phyloP scores from a whole-genome alignment of 108 stramenopile genomes.

The Fistulifera solaris region DNA sequence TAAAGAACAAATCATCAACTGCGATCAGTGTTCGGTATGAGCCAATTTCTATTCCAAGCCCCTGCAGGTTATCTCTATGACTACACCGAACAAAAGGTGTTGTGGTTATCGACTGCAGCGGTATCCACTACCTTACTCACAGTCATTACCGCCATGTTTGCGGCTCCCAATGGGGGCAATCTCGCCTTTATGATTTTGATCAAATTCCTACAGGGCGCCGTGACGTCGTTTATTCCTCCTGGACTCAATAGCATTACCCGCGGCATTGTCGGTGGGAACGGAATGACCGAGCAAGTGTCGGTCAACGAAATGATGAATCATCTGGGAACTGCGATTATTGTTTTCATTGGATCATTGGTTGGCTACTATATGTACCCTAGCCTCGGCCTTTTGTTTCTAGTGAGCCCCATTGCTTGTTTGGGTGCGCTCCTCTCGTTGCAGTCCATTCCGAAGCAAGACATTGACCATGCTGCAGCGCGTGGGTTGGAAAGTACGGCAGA shows the following conservation, averaged over 20 bases:
- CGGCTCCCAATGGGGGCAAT: slow-evolving; percentile 53
- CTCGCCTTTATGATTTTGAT: slow-evolving; percentile 65
- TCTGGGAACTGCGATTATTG: slow-evolving; percentile 81
- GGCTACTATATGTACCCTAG: slow-evolving; percentile 66
- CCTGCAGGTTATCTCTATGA: slow-evolving; percentile 86
- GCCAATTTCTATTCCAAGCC: slow-evolving; percentile 82
- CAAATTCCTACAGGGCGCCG: slow-evolving; percentile 73
- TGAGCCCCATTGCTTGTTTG: slow-evolving; percentile 78
- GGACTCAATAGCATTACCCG: slow-evolving; percentile 83
- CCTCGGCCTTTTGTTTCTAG: slow-evolving; percentile 65
- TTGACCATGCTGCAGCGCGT: slow-evolving; percentile 84
- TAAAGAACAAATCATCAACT: background rate
- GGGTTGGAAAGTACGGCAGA: slow-evolving; percentile 33
- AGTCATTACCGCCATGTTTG: slow-evolving; percentile 62
- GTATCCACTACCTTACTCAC: slow-evolving; percentile 58
- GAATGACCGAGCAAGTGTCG: slow-evolving; percentile 80
- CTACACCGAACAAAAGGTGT: slow-evolving; percentile 63
- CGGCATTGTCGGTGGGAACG: slow-evolving; percentile 75
- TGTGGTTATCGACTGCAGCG: slow-evolving; percentile 56
- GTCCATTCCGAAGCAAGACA: slow-evolving; percentile 62
- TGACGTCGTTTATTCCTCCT: slow-evolving; percentile 81
- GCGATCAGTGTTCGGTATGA: slow-evolving; percentile 64
- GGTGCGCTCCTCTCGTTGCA: slow-evolving; percentile 57
- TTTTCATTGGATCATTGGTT: slow-evolving; percentile 43
- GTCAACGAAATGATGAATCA: slow-evolving; percentile 88